These are phyloP conservation scores for Tephrocybe sp. DNA, from an alignment of 768 basidiomycete genomes.

Conservation along the genomic window DNA sequence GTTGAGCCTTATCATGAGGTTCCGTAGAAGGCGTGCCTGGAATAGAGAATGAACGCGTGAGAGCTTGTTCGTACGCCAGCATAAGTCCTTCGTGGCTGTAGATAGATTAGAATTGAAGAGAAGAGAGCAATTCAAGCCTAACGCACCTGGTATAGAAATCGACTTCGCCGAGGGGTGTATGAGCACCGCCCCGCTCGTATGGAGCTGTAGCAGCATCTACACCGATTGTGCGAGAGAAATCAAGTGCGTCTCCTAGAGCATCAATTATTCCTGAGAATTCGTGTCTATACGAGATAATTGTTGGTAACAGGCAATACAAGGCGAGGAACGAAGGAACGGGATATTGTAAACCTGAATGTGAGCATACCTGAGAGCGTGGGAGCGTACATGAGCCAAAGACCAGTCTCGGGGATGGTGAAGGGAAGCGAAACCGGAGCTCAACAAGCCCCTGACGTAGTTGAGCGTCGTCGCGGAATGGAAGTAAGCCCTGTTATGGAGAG, in stretches of 20 bases:
- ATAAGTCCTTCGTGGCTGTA: constrained; percentile 88
- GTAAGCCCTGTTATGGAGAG: constrained; percentile 63
- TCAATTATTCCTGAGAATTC: constrained; percentile 88
- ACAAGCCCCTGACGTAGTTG: constrained; percentile 86
- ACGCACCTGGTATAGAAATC: constrained; percentile 89
- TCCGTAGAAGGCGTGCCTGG: constrained; percentile 16
- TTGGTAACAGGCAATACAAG: neutral
- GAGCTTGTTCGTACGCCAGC: constrained; percentile 88
- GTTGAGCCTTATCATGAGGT: neutral
- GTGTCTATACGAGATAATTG: constrained; percentile 34
- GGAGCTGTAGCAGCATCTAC: constrained; percentile 44
- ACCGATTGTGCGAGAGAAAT: constrained; percentile 90
- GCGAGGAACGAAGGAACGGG: neutral
- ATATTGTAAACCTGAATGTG: neutral
- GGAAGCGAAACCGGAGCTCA: constrained; percentile 94
- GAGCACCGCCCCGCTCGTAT: constrained; percentile 71
- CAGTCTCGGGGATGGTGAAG: constrained; percentile 86
- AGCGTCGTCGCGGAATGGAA: constrained; percentile 94
- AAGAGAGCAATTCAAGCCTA: neutral
- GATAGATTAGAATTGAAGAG: neutral
- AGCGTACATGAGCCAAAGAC: constrained; percentile 91
- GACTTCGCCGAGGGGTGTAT: constrained; percentile 77
- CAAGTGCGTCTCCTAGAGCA: constrained; percentile 85
- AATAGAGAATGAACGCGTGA: constrained; percentile 69
- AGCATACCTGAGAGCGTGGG: constrained; percentile 61